A percentile compares a stretch with the other conserved stretches of the same genome.
Evolutionary conservation across 805 yeast genomes (phyloP).

Genomic region (Candida saitoana): DNA sequence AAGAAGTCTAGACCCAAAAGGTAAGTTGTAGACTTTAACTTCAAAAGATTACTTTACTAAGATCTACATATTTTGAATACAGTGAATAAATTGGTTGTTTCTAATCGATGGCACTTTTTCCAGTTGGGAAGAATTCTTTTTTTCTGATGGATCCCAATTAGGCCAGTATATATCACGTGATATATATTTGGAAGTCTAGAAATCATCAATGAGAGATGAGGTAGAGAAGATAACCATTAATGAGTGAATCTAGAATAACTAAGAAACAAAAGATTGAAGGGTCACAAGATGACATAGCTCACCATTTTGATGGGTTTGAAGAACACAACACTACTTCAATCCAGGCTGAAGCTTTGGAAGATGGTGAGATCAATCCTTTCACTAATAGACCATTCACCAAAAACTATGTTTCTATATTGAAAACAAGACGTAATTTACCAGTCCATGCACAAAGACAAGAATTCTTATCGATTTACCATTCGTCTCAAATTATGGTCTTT

Average conservation of each 20-base stretch:
- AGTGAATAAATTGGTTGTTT: too few relatives aligned
- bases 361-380: slow-evolving; percentile 68
- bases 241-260: slow-evolving; percentile 35
- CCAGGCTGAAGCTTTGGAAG: slow-evolving; percentile 57
- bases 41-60: too few relatives aligned
- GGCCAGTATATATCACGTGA: too few relatives aligned
- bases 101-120: too few relatives aligned
- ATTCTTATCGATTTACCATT: slow-evolving; percentile 77
- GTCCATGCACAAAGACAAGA: slow-evolving; percentile 92
- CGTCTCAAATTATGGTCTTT: slow-evolving; percentile 91
- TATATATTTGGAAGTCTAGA: background rate
- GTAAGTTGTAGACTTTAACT: too few relatives aligned
- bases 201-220: background rate
- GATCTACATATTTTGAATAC: too few relatives aligned
- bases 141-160: too few relatives aligned
- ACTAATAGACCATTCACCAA: slow-evolving; percentile 61
- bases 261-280: slow-evolving; percentile 49
- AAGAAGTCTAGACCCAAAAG: too few relatives aligned
- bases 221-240: too few relatives aligned
- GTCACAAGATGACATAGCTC: slow-evolving; percentile 41
- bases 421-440: slow-evolving; percentile 79
- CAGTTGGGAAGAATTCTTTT: too few relatives aligned
- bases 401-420: slow-evolving; percentile 73
- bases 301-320: slow-evolving; percentile 58
- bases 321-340: slow-evolving; percentile 66